A percentile compares a stretch with the other conserved stretches of the same genome.
Evolutionary conservation across 2,329 filamentous ascomycete species (phyloP).

Genomic region (Helotiales sp.): DNA sequence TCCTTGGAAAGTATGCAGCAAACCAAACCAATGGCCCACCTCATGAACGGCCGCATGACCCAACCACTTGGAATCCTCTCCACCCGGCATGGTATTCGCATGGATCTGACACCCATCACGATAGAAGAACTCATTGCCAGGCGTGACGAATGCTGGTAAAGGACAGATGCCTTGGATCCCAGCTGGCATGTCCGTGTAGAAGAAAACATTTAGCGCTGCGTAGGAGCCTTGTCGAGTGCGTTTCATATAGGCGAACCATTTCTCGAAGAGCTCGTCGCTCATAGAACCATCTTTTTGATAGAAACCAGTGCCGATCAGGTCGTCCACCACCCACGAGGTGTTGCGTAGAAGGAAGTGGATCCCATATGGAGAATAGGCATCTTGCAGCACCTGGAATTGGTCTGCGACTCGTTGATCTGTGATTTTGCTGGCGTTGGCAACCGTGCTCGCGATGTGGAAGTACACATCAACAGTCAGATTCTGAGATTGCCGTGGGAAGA

Average conservation of each 20-base stretch:
- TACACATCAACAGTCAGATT: background rate
- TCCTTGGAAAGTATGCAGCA: constrained; percentile 7
- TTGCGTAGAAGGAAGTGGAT: background rate
- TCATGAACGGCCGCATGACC: constrained; percentile 4
- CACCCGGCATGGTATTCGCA: background rate
- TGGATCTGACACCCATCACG: background rate
- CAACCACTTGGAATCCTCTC: background rate
- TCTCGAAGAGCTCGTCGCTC: background rate
- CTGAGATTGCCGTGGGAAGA: background rate
- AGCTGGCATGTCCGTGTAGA: background rate
- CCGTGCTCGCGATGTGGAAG: background rate
- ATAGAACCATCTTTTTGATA: background rate
- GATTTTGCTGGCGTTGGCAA: background rate
- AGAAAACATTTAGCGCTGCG: background rate
- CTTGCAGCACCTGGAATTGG: background rate
- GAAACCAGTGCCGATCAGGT: background rate
- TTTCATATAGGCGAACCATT: background rate
- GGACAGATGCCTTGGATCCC: constrained; percentile 4
- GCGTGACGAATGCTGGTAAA: background rate
- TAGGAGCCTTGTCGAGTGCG: background rate
- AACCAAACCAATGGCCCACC: constrained; percentile 10
- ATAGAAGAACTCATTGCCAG: background rate
- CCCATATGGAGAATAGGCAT: background rate
- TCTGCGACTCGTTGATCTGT: background rate
- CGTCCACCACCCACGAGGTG: background rate